phyloP scores from a whole-genome alignment of 2,329 filamentous ascomycete genomes.

The Phaeosphaeria sp. region DNA sequence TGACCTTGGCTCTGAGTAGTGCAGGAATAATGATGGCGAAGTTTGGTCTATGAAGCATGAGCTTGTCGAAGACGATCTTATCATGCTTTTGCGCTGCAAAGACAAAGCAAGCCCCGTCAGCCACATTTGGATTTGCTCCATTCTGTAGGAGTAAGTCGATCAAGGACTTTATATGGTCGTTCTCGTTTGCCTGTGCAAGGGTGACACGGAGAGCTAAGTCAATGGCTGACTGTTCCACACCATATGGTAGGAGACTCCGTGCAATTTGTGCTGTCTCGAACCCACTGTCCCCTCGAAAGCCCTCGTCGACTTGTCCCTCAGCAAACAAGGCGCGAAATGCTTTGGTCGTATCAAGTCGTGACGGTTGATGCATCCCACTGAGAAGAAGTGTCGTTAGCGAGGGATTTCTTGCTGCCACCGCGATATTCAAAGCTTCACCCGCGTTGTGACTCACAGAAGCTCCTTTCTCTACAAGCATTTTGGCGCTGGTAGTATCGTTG shows the following conservation, averaged over 20 bases:
- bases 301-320: background rate
- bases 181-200: conserved; percentile 20
- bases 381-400: conserved; percentile 61
- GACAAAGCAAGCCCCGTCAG: conserved; percentile 38
- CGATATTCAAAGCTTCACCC: conserved; percentile 62
- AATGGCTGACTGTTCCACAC: conserved; percentile 39
- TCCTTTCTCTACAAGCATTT: conserved; percentile 39
- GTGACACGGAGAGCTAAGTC: conserved; percentile 31
- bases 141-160: conserved; percentile 35
- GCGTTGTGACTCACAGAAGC: conserved; percentile 58
- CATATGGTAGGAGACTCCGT: conserved; percentile 30
- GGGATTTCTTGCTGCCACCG: conserved; percentile 60
- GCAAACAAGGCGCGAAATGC: conserved; percentile 38
- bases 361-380: conserved; percentile 39
- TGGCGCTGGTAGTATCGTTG: conserved; percentile 32
- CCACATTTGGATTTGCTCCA: conserved; percentile 39
- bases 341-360: conserved; percentile 31
- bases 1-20: conserved; percentile 60
- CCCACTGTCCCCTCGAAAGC: background rate
- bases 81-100: conserved; percentile 35
- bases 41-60: conserved; percentile 54
- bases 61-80: conserved; percentile 29
- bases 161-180: conserved; percentile 14
- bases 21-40: conserved; percentile 62
- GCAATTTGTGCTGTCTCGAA: conserved; percentile 19